phyloP scores from a whole-genome alignment of 495 filamentous ascomycete genomes.

The Aspergillus indologenus region DNA sequence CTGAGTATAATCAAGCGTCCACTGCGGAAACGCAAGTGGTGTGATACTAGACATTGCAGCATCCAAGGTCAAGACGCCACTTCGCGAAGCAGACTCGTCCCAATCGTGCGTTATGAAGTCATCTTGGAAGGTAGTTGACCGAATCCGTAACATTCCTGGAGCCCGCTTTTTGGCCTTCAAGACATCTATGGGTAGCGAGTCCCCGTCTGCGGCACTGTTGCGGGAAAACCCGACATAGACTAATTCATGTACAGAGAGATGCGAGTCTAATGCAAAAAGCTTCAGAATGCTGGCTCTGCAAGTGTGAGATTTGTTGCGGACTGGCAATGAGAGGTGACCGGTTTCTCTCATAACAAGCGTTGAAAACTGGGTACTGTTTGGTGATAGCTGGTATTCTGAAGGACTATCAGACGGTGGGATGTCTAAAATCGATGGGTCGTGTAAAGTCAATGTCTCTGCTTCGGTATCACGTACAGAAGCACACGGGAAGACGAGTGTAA shows the following conservation, averaged over 20 bases:
- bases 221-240: conserved; percentile 22
- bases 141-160: conserved; percentile 6
- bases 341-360: conserved; percentile 39
- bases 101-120: conserved; percentile 40
- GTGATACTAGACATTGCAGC: conserved; percentile 8
- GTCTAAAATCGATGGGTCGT: conserved; percentile 43
- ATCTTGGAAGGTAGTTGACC: conserved; percentile 10
- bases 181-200: conserved; percentile 17
- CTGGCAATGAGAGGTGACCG: conserved; percentile 19
- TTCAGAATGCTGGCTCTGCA: conserved; percentile 32
- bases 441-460: conserved; percentile 20
- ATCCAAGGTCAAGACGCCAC: conserved; percentile 4
- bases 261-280: conserved; percentile 36
- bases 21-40: conserved; percentile 19
- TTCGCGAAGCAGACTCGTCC: conserved; percentile 28
- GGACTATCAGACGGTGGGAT: conserved; percentile 22
- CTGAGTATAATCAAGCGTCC: conserved; percentile 33
- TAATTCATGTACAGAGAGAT: conserved; percentile 36
- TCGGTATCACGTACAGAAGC: conserved; percentile 20
- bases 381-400: conserved; percentile 6
- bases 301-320: conserved; percentile 17
- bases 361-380: conserved; percentile 20
- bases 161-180: conserved; percentile 26
- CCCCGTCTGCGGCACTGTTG: conserved; percentile 9
- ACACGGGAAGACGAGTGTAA: conserved; percentile 39